Conservation (phyloP, 2,329 filamentous ascomycete species). For the Paraphoma chrysanthemicola region DNA sequence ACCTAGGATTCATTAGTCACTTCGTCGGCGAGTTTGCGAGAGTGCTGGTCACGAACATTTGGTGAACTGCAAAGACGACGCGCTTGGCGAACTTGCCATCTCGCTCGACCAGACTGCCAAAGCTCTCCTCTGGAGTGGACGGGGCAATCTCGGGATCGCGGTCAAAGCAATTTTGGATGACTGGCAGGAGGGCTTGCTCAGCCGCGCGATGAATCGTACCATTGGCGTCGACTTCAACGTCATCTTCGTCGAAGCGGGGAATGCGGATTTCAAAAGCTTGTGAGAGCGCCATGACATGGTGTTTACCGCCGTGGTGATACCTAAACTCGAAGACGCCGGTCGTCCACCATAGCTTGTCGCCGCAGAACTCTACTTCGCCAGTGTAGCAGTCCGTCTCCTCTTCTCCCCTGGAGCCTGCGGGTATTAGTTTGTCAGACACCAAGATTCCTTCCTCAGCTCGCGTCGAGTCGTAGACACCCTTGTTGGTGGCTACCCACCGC, state of each 20-base stretch:
- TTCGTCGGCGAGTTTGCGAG: neutral
- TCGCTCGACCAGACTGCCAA: conserved; percentile 83
- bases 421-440: conserved; percentile 67
- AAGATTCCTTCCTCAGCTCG: conserved; percentile 80
- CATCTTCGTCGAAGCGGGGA: conserved; percentile 78
- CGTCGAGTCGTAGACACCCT: conserved; percentile 76
- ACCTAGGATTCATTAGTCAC: conserved; percentile 51
- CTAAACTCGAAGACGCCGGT: conserved; percentile 96
- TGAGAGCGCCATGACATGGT: conserved; percentile 93
- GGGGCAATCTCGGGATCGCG: conserved; percentile 90
- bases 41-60: conserved; percentile 70
- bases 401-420: conserved; percentile 52
- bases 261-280: conserved; percentile 92
- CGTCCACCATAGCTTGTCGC: conserved; percentile 97
- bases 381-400: conserved; percentile 67
- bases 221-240: conserved; percentile 65
- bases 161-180: conserved; percentile 92
- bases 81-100: conserved; percentile 88
- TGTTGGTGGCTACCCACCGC: conserved; percentile 84
- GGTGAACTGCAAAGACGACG: conserved; percentile 91
- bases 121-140: conserved; percentile 76
- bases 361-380: conserved; percentile 86
- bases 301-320: conserved; percentile 91
- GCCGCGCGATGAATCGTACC: conserved; percentile 72
- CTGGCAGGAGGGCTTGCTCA: conserved; percentile 77